Conservation (phyloP, 1,284 basidiomycete species). For the Flammula alnicola region DNA sequence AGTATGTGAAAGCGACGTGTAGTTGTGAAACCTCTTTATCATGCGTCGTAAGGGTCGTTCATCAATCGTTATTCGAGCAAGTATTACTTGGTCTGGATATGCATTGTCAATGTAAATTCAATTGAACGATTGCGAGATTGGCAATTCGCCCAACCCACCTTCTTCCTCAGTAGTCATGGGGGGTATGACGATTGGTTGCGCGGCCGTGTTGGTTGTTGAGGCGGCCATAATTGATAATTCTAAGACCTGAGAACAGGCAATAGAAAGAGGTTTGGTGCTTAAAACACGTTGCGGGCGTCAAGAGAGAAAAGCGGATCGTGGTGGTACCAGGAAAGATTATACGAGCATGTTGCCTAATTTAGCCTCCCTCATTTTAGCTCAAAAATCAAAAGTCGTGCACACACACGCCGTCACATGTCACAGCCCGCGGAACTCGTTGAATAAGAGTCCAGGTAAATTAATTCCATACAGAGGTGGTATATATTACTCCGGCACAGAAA, state of each 20-base stretch:
- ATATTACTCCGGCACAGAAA: neutral
- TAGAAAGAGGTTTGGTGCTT: too few relatives aligned
- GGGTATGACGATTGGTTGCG: constrained; percentile 38
- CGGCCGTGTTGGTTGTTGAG: constrained; percentile 14
- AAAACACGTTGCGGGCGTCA: constrained; percentile 1
- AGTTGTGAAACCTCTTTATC: constrained; percentile 78
- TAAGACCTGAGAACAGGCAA: neutral
- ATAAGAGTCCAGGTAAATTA: neutral
- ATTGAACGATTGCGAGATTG: neutral
- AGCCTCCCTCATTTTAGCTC: neutral
- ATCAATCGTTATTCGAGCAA: constrained; percentile 77
- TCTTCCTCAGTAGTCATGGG: constrained; percentile 69
- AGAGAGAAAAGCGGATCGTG: neutral
- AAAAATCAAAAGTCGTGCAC: neutral
- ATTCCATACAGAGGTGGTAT: neutral
- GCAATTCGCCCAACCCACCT: constrained; percentile 43
- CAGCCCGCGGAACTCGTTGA: neutral
- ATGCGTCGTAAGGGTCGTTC: constrained; percentile 74
- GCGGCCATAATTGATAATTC: constrained; percentile 7
- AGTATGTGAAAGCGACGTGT: constrained; percentile 60
- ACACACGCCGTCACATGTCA: neutral
- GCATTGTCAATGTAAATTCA: neutral
- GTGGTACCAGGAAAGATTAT: constrained; percentile 4
- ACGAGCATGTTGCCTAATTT: constrained; percentile 3
- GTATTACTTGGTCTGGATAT: constrained; percentile 70